These are phyloP conservation scores for Apiospora malaysiana DNA, from an alignment of 2,329 filamentous ascomycete species.

Conservation along the genomic window DNA sequence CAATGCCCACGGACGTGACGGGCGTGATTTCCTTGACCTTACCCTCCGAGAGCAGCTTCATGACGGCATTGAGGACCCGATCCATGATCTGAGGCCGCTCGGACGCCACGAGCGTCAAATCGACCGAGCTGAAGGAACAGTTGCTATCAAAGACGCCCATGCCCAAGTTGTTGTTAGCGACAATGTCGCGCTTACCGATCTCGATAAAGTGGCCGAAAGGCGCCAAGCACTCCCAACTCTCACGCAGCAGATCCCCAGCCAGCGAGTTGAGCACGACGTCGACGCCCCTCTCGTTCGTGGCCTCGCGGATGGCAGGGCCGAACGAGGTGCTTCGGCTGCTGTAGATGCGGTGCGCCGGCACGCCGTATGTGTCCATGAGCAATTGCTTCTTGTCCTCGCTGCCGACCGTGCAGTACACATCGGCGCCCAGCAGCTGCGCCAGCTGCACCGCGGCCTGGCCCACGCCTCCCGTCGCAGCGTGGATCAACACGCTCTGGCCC, in stretches of 20 bases:
- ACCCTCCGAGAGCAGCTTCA: constrained; percentile 34
- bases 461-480: constrained; percentile 26
- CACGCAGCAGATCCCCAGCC: constrained; percentile 29
- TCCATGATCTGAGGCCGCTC: constrained; percentile 36
- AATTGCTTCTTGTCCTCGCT: constrained; percentile 24
- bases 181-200: constrained; percentile 37
- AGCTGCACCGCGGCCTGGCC: constrained; percentile 26
- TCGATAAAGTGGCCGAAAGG: constrained; percentile 40
- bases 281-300: constrained; percentile 23
- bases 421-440: constrained; percentile 22
- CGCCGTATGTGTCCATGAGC: constrained; percentile 23
- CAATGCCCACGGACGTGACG: constrained; percentile 38
- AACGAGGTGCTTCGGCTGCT: constrained; percentile 23
- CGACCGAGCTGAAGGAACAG: constrained; percentile 51
- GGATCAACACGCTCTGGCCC: constrained; percentile 26
- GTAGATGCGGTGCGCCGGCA: constrained; percentile 23
- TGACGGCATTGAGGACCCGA: constrained; percentile 33
- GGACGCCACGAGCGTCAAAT: constrained; percentile 49
- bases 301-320: constrained; percentile 22
- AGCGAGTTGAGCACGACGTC: constrained; percentile 31
- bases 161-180: constrained; percentile 35
- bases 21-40: constrained; percentile 40
- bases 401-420: constrained; percentile 24
- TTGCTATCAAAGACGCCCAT: constrained; percentile 55
- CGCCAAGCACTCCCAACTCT: constrained; percentile 39